A percentile compares a stretch with the other conserved stretches of the same genome.
Conservation (phyloP, 2,329 filamentous ascomycete species). For the Fonsecaea pugnacius region DNA sequence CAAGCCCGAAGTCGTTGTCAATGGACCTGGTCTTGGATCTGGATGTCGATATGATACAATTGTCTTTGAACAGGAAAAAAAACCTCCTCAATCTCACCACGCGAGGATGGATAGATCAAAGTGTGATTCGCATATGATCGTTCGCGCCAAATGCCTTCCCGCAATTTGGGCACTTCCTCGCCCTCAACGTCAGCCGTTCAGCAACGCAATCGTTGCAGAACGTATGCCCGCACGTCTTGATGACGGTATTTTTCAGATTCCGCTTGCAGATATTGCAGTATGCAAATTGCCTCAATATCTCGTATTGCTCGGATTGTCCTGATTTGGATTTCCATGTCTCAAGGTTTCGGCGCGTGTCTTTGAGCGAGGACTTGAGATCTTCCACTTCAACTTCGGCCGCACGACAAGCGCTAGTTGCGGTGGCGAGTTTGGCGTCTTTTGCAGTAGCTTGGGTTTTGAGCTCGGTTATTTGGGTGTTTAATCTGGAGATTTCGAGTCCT, state of each 20-base stretch:
- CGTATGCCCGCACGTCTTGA: constrained; percentile 93
- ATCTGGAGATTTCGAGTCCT: constrained; percentile 62
- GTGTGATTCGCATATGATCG: constrained; percentile 74
- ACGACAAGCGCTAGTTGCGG: constrained; percentile 65
- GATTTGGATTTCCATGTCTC: constrained; percentile 72
- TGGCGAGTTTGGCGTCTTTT: constrained; percentile 72
- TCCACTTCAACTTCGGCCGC: constrained; percentile 74
- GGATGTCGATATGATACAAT: constrained; percentile 4
- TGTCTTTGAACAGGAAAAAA: not conserved
- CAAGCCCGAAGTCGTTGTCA: not conserved
- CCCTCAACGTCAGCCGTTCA: constrained; percentile 83
- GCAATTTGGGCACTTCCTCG: constrained; percentile 94
- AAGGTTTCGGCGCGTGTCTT: constrained; percentile 78
- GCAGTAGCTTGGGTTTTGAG: constrained; percentile 73
- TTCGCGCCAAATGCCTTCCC: constrained; percentile 87
- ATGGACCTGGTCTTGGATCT: not conserved
- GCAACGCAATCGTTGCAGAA: constrained; percentile 93
- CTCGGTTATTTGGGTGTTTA: constrained; percentile 76
- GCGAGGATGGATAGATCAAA: constrained; percentile 34
- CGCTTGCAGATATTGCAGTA: constrained; percentile 91
- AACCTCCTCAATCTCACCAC: not conserved
- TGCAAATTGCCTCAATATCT: constrained; percentile 55
- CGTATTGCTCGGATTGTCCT: constrained; percentile 37
- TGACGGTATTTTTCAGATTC: constrained; percentile 89
- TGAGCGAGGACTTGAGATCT: constrained; percentile 74